Evolutionary conservation across 164 flowering plant genomes (phyloP).

Genomic region (Magnolia kwangsiensis): DNA sequence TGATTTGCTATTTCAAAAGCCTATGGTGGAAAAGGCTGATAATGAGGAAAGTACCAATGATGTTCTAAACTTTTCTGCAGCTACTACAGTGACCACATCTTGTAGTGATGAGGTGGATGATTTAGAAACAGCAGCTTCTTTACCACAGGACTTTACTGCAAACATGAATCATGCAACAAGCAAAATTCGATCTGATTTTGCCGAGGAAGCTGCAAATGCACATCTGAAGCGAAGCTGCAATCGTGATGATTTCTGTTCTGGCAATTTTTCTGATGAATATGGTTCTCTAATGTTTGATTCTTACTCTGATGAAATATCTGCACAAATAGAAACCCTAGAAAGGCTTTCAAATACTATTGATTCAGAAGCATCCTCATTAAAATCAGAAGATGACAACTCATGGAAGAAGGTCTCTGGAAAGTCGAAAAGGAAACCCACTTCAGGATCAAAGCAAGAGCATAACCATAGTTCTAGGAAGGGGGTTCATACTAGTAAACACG

Average conservation of each 20-base stretch:
- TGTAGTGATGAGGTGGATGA: constrained; percentile 15
- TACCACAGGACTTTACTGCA: constrained; percentile 7
- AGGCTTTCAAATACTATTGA: constrained; percentile 18
- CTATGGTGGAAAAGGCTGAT: constrained; percentile 2
- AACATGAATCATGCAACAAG: constrained; percentile 4
- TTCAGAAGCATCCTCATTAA: constrained; percentile 7
- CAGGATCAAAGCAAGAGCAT: constrained; percentile 26
- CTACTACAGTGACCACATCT: constrained; percentile 10
- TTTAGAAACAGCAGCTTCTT: constrained; percentile 15
- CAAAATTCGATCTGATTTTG: constrained; percentile 10
- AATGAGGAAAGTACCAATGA: constrained; percentile 8
- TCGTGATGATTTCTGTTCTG: constrained; percentile 17
- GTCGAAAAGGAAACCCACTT: constrained; percentile 22
- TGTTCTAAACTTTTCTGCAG: constrained; percentile 9
- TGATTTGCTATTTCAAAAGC: constrained; percentile 10
- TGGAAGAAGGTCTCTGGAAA: constrained; percentile 25
- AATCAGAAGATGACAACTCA: constrained; percentile 23
- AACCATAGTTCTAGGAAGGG: constrained; percentile 25
- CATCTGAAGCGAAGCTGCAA: constrained; percentile 7
- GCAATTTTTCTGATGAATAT: constrained; percentile 14
- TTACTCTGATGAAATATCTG: constrained; percentile 5
- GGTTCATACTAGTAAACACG: constrained; percentile 17
- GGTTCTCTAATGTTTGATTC: constrained; percentile 20
- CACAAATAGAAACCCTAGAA: constrained; percentile 4
- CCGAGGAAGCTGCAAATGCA: constrained; percentile 9